A percentile compares a stretch with the other conserved stretches of the same genome.
phyloP scores from a whole-genome alignment of 2,329 filamentous ascomycete species.

The Penicillium sp. region DNA sequence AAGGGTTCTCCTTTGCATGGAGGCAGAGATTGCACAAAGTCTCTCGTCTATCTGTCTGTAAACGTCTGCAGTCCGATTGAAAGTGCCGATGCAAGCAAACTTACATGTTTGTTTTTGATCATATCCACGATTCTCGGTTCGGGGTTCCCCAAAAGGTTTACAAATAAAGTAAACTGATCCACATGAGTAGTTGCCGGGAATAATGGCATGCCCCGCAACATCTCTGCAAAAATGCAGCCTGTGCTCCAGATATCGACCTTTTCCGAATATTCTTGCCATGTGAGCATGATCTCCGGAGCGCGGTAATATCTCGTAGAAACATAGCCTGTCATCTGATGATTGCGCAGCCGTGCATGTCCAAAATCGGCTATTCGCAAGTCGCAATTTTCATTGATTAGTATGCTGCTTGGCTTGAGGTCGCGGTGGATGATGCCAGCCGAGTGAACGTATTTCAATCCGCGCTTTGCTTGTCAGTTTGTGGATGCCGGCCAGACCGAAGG shows the following conservation, averaged over 20 bases:
- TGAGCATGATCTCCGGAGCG: slow-evolving; percentile 98
- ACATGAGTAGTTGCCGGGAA: slow-evolving; percentile 98
- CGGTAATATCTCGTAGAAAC: slow-evolving; percentile 98
- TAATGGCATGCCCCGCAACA: slow-evolving; percentile 95
- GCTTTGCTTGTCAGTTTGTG: slow-evolving; percentile 53
- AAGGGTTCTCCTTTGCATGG: background rate
- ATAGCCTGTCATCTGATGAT: slow-evolving; percentile 98
- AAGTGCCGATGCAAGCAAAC: background rate
- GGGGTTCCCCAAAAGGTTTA: slow-evolving; percentile 88
- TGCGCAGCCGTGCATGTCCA: slow-evolving; percentile 81
- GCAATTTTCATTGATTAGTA: slow-evolving; percentile 61
- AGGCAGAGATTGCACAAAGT: background rate
- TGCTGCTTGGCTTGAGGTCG: slow-evolving; percentile 96
- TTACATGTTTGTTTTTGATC: background rate
- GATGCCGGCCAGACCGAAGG: slow-evolving; percentile 11
- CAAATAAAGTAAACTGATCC: slow-evolving; percentile 99
- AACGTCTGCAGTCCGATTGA: background rate
- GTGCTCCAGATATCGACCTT: slow-evolving; percentile 99
- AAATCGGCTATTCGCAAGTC: slow-evolving; percentile 99
- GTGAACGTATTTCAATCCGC: slow-evolving; percentile 97
- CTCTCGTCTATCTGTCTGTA: background rate
- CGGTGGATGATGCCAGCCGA: slow-evolving; percentile 96
- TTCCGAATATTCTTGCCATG: slow-evolving; percentile 96
- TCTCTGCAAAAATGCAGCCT: slow-evolving; percentile 97
- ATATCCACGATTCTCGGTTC: slow-evolving; percentile 89